Conservation (phyloP, 176 grass and related monocot species). For the Miscanthus lutarioriparius region DNA sequence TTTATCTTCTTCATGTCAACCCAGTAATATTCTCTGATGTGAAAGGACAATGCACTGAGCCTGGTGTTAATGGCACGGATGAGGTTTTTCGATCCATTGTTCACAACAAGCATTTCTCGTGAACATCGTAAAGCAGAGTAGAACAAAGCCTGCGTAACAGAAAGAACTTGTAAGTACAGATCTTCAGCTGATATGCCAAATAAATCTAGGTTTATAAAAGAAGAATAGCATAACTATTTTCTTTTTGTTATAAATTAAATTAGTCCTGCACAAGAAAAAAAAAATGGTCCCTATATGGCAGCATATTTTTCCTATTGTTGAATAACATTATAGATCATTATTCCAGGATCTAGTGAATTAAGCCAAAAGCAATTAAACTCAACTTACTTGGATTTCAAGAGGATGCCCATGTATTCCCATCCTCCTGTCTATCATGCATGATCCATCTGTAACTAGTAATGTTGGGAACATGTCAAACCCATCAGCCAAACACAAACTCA, state of each 20-base stretch:
- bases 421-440: constrained; percentile 88
- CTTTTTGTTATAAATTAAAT: neutral
- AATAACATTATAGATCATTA: constrained; percentile 9
- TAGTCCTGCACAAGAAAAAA: neutral
- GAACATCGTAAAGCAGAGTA: constrained; percentile 78
- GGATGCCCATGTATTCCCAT: constrained; percentile 93
- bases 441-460: constrained; percentile 78
- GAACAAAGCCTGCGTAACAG: constrained; percentile 66
- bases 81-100: constrained; percentile 63
- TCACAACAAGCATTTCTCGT: constrained; percentile 69
- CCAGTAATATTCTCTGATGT: constrained; percentile 86
- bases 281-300: neutral
- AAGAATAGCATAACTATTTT: neutral
- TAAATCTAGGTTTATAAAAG: constrained; percentile 1
- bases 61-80: constrained; percentile 75
- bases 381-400: constrained; percentile 84
- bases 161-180: constrained; percentile 24
- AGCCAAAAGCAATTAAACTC: neutral
- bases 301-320: neutral
- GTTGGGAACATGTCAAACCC: constrained; percentile 91
- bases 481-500: constrained; percentile 76
- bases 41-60: constrained; percentile 82
- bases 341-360: neutral
- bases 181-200: neutral
- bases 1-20: constrained; percentile 90